These are phyloP conservation scores for Canariomyces notabilis DNA, from an alignment of 2,329 filamentous ascomycete genomes.

Conservation along the genomic window DNA sequence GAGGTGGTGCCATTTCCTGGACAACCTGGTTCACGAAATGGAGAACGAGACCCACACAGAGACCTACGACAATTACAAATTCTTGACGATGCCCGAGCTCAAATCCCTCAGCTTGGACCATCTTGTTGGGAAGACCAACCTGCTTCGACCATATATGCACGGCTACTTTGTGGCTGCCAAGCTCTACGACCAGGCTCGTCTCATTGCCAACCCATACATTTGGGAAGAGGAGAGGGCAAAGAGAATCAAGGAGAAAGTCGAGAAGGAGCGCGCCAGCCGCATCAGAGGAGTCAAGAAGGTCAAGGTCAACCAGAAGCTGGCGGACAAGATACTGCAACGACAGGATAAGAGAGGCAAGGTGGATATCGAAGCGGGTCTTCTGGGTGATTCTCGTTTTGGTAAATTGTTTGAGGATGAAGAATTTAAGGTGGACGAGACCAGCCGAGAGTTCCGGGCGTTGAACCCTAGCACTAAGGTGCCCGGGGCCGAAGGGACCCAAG, in stretches of 20 bases:
- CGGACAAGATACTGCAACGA: constrained; percentile 66
- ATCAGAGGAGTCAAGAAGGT: constrained; percentile 95
- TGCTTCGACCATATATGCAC: constrained; percentile 96
- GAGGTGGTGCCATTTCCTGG: constrained; percentile 92
- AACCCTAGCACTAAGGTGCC: constrained; percentile 76
- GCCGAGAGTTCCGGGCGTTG: constrained; percentile 77
- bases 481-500: constrained; percentile 30
- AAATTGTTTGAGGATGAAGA: constrained; percentile 89
- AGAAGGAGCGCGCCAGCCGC: constrained; percentile 91
- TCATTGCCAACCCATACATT: constrained; percentile 90
- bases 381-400: constrained; percentile 82
- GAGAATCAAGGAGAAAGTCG: constrained; percentile 88
- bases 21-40: constrained; percentile 98
- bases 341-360: constrained; percentile 56
- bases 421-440: constrained; percentile 86
- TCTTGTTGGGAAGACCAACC: constrained; percentile 81
- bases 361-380: constrained; percentile 58
- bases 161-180: constrained; percentile 96
- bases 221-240: constrained; percentile 91
- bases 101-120: constrained; percentile 82
- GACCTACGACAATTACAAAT: constrained; percentile 99
- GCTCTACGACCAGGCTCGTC: constrained; percentile 86
- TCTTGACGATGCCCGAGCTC: constrained; percentile 83
- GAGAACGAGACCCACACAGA: constrained; percentile 73
- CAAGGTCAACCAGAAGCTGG: constrained; percentile 86